phyloP scores from a whole-genome alignment of 1,139 yeast species.

The Candida sanyaensis region DNA sequence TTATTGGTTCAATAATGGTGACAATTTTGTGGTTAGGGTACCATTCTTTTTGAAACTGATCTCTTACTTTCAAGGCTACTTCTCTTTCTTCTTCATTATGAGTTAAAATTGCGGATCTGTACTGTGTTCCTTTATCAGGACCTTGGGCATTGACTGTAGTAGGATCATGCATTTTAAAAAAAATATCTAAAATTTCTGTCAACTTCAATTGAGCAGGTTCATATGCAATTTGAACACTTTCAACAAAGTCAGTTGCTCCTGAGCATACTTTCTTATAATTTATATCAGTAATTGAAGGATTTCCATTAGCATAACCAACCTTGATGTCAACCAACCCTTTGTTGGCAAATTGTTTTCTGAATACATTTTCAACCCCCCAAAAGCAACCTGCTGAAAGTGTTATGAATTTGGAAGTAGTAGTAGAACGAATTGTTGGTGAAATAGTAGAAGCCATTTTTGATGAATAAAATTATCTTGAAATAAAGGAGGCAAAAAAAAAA shows the following conservation, averaged over 20 bases:
- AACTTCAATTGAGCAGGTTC: constrained; percentile 66
- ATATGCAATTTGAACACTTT: constrained; percentile 77
- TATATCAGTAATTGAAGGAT: constrained; percentile 48
- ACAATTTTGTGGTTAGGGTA: constrained; percentile 47
- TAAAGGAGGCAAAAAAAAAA: neutral
- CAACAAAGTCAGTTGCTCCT: constrained; percentile 73
- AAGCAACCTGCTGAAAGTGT: constrained; percentile 86
- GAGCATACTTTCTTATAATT: constrained; percentile 75
- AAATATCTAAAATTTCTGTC: constrained; percentile 72
- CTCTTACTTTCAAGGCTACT: constrained; percentile 29
- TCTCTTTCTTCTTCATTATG: constrained; percentile 47
- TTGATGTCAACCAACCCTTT: constrained; percentile 72
- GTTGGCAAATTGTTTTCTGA: constrained; percentile 60
- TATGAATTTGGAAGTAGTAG: constrained; percentile 47
- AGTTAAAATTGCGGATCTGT: constrained; percentile 74
- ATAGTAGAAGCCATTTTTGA: constrained; percentile 16
- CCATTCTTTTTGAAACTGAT: constrained; percentile 39
- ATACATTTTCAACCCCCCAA: constrained; percentile 94
- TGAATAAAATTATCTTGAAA: neutral
- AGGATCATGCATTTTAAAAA: constrained; percentile 87
- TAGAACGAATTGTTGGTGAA: constrained; percentile 39
- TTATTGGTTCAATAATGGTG: constrained; percentile 70
- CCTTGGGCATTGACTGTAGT: constrained; percentile 68
- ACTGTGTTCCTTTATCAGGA: constrained; percentile 81
- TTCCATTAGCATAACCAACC: constrained; percentile 92